phyloP scores from a whole-genome alignment of 148 eudicot species.

The Linanthus parryae region DNA sequence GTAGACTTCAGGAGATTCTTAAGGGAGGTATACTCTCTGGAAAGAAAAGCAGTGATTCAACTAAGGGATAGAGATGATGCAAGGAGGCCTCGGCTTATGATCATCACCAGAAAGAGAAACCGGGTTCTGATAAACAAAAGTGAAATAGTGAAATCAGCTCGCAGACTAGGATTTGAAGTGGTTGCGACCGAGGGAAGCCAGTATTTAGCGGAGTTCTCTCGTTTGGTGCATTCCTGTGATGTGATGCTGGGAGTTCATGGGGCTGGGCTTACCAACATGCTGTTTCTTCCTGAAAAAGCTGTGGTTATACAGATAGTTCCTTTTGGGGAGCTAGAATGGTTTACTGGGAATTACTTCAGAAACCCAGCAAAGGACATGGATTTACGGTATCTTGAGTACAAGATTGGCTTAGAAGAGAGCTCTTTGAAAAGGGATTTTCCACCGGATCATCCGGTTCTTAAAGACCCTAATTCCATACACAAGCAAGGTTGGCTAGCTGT shows the following conservation, averaged over 20 bases:
- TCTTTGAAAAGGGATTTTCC: constrained; percentile 35
- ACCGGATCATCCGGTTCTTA: constrained; percentile 24
- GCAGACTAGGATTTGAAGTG: constrained; percentile 38
- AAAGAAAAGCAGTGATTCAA: constrained; percentile 18
- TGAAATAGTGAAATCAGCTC: constrained; percentile 24
- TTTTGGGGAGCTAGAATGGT: constrained; percentile 30
- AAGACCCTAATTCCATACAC: constrained; percentile 17
- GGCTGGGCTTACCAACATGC: constrained; percentile 64
- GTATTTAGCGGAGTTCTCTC: constrained; percentile 17
- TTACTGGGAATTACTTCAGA: constrained; percentile 30
- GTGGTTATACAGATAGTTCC: constrained; percentile 57
- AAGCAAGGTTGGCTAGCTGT: constrained; percentile 11
- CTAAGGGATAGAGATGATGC: background rate
- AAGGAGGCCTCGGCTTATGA: constrained; percentile 39
- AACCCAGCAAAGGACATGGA: constrained; percentile 47
- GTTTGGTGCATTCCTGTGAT: constrained; percentile 49
- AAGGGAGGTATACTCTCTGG: constrained; percentile 27
- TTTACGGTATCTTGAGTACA: constrained; percentile 50
- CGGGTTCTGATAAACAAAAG: constrained; percentile 34
- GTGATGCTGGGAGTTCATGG: constrained; percentile 74
- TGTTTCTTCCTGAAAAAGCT: constrained; percentile 52
- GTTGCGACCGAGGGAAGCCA: constrained; percentile 20
- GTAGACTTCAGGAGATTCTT: constrained; percentile 28
- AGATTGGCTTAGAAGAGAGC: constrained; percentile 36
- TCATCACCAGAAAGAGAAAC: constrained; percentile 34